Evolutionary conservation across 441 rosid species (phyloP), one percentile per base, ranked within the genome.

Genomic region (Theobroma grandiflorum): DNA sequence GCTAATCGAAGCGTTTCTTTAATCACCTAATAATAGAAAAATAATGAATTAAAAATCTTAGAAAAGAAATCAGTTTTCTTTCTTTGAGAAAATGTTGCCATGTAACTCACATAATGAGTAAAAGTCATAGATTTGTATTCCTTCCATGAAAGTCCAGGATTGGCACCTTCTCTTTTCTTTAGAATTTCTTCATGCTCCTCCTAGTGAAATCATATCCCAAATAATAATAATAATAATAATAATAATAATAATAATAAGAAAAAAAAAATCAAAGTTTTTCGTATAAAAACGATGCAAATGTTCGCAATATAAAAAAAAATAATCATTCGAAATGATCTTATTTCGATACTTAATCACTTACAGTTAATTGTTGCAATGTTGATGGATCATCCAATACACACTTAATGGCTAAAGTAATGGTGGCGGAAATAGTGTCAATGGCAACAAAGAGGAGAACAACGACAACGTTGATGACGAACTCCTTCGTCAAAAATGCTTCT

Each of bases 111-210:
- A n/a, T 82, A 70, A 77, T 68, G 74, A 1, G 86, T 87, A 58
- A 82, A 82, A 55, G 82, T 78, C 84, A 87, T 82, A 0, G 87
- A 82, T 55, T 78, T 84, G 68, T 84, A 87, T 57, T 85, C 88
- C 67, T 82, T 71, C 87, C 88, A 82, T 22, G 80, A 50, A 33
- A 87, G 14, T 14, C 69, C 79, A 31, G 18, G 50, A 18, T 84
- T 75, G 15, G 37, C 42, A 10, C 73, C 66, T 72, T 62, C 66
- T 49, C 84, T 82, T 68, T 43, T 74, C 40, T 66, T 70, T 53
- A 86, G 52, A 64, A 86, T 80, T 12, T 70, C 81, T 72, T 83
- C 85, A 20, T 79, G 75, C 74, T 84, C 84, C 52, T 63, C 81
- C 86, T 81, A 9, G 18, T 26, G 31, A 26, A 26, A 26, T 26